Evolutionary conservation across 495 filamentous ascomycete genomes (phyloP).

Genomic region (Penicillium argentinense): DNA sequence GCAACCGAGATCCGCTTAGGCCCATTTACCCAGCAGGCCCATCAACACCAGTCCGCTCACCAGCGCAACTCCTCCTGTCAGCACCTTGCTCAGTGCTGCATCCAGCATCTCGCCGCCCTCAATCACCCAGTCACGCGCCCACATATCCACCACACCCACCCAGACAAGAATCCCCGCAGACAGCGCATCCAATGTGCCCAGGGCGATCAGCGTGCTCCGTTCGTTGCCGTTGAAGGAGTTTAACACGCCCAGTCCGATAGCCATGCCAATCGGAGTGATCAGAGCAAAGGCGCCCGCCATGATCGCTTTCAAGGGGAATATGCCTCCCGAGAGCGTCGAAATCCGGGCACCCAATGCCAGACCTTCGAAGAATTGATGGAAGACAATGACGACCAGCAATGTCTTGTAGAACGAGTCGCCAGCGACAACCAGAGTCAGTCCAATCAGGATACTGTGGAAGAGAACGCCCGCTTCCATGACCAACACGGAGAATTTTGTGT

Average conservation of each 20-base stretch:
- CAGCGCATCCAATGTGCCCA: constrained; percentile 46
- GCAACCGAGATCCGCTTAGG: no score
- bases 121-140: constrained; percentile 47
- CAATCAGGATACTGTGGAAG: constrained; percentile 63
- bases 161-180: constrained; percentile 47
- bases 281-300: constrained; percentile 40
- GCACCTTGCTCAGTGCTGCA: constrained; percentile 29
- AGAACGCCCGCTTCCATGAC: constrained; percentile 71
- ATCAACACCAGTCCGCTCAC: constrained; percentile 41
- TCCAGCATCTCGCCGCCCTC: constrained; percentile 41
- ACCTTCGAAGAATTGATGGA: constrained; percentile 70
- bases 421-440: constrained; percentile 37
- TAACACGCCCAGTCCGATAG: constrained; percentile 44
- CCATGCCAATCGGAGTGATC: constrained; percentile 47
- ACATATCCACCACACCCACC: constrained; percentile 48
- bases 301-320: constrained; percentile 36
- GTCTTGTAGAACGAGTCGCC: constrained; percentile 59
- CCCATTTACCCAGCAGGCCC: constrained; percentile 48
- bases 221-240: constrained; percentile 41
- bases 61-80: constrained; percentile 34
- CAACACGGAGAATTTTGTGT: constrained; percentile 56
- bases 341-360: constrained; percentile 74
- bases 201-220: constrained; percentile 36
- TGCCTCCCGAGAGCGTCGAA: constrained; percentile 60
- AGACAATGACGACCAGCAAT: constrained; percentile 70